Percentiles rank a stretch among this genome's conserved stretches.
phyloP scores from a whole-genome alignment of 129 eudicot genomes.

The Lonicera japonica region DNA sequence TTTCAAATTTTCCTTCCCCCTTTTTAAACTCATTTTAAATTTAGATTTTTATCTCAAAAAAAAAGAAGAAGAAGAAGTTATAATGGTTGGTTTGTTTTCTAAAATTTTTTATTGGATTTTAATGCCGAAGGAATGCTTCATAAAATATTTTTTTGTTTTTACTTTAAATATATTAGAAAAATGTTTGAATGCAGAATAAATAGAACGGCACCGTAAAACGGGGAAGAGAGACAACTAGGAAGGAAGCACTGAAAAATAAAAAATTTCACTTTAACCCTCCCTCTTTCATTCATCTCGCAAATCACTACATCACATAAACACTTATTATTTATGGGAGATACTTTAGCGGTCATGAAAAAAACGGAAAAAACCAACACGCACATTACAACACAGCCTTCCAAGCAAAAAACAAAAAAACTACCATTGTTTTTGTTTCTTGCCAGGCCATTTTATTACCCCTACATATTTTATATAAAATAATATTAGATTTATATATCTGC shows the following conservation, averaged over 20 bases:
- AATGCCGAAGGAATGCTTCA: too few relatives aligned
- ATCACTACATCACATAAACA: neutral
- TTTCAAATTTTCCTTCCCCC: too few relatives aligned
- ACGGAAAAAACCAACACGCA: neutral
- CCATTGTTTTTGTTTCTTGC: neutral
- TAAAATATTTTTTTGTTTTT: too few relatives aligned
- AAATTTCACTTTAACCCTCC: too few relatives aligned
- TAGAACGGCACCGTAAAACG: neutral
- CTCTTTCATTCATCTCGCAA: neutral
- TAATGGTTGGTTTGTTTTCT: too few relatives aligned
- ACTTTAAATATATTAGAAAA: neutral
- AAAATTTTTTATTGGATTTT: too few relatives aligned
- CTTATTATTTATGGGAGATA: neutral
- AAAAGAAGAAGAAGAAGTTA: too few relatives aligned
- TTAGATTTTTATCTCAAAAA: too few relatives aligned
- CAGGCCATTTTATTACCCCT: constrained; percentile 8
- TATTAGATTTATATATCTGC: neutral
- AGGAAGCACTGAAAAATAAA: too few relatives aligned
- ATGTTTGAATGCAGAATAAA: too few relatives aligned
- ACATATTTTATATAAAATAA: neutral
- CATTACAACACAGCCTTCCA: neutral
- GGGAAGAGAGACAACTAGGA: too few relatives aligned
- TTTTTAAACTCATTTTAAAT: too few relatives aligned
- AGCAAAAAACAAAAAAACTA: constrained; percentile 3
- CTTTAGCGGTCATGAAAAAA: neutral